These are phyloP conservation scores for Xenosphaeropsis pyriputrescens DNA, from an alignment of 2,329 filamentous ascomycete species.

Conservation along the genomic window DNA sequence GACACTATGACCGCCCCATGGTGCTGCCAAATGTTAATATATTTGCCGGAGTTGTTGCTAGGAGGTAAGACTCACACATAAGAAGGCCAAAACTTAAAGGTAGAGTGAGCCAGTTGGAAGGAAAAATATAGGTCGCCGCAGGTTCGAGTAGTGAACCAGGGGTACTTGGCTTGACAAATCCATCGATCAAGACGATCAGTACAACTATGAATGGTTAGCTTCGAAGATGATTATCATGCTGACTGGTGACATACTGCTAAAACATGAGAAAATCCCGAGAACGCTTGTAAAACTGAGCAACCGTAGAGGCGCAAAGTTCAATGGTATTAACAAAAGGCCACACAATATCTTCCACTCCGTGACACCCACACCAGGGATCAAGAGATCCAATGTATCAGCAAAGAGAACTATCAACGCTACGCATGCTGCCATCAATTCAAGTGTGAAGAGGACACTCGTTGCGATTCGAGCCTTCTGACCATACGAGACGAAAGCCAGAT, in stretches of 20 bases:
- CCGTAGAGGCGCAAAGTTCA: slow-evolving; percentile 74
- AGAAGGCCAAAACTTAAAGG: slow-evolving; percentile 82
- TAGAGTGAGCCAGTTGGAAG: slow-evolving; percentile 63
- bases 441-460: slow-evolving; percentile 72
- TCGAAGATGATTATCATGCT: neutral
- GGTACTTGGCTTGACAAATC: slow-evolving; percentile 62
- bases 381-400: slow-evolving; percentile 68
- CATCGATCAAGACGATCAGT: slow-evolving; percentile 70
- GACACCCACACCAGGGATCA: slow-evolving; percentile 58
- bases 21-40: slow-evolving; percentile 21
- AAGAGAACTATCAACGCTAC: slow-evolving; percentile 89
- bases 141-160: slow-evolving; percentile 78
- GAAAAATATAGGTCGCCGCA: slow-evolving; percentile 67
- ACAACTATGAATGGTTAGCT: slow-evolving; percentile 44
- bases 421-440: slow-evolving; percentile 78
- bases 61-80: slow-evolving; percentile 40
- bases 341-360: slow-evolving; percentile 77
- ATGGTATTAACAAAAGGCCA: slow-evolving; percentile 60
- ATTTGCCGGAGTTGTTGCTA: neutral
- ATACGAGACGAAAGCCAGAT: slow-evolving; percentile 83
- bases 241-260: slow-evolving; percentile 53
- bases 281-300: slow-evolving; percentile 83
- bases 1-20: slow-evolving; percentile 56
- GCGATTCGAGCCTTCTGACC: slow-evolving; percentile 67
- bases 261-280: slow-evolving; percentile 79